Evolutionary conservation across 1,284 basidiomycete genomes (phyloP), one percentile per base, ranked within the genome.

Genomic region (Cryptococcus sp.): DNA sequence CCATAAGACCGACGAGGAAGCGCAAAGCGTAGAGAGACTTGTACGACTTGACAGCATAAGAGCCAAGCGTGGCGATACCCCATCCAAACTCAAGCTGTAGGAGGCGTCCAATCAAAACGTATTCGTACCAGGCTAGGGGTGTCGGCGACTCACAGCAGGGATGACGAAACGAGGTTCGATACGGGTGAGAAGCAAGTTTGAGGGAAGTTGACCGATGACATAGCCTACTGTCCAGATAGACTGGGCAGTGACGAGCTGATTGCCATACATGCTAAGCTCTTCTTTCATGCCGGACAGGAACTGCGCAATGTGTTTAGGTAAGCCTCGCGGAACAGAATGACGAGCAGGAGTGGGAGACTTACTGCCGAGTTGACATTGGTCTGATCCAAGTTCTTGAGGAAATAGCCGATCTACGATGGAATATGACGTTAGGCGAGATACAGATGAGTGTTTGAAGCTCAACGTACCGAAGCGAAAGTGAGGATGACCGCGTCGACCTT

Each of bases 201-300:
- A 62, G 0, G 75, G 77, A 10, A 78, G 68, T 57, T 75, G 69
- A 16, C 68, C 71, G 38, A 73, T 59, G 10, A 68, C 69, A 50
- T 76, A 76, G 30, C 76, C 76, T 5, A 69, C 69, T 0, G 71
- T 74, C 67, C 68, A 76, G 47, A 74, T 67, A 1, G 69, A 66
- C 0, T 55, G 62, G 13, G 69, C 65, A 4, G 69, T 72, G 23
- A 72, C 69, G n/a, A 73, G 65, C 63, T 77, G 56, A 54, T 76
- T 61, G 27, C 63, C 58, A 25, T 62, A 68, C 68, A 73, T 67
- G 54, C 47, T 40, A 5, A 72, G 64, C 40, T 88, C 88, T 73
- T 90, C 86, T 65, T 83, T 85, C 88, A 91, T 89, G 8, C 89
- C 89, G 1, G 58, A 56, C n/a, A 61, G 50, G 52, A 58, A 64